Evolutionary conservation across 2,329 filamentous ascomycete species (phyloP).

Genomic region (Ceratocystis eucalypticola): DNA sequence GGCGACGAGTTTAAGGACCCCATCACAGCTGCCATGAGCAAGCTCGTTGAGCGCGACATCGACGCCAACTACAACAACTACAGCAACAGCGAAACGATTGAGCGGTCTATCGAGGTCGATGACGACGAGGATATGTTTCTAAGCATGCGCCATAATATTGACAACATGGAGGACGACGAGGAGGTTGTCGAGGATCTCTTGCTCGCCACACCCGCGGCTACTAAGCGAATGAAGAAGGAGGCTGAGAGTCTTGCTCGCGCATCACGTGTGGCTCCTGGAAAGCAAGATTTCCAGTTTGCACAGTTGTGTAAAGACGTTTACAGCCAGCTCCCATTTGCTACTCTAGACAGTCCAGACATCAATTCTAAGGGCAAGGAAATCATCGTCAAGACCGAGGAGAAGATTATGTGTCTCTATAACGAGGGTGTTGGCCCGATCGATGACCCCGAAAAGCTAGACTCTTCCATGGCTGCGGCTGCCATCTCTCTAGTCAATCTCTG

Average conservation of each 20-base stretch:
- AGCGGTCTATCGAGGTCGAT: constrained; percentile 28
- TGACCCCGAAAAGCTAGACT: constrained; percentile 42
- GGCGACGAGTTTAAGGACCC: constrained; percentile 30
- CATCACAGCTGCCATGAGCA: constrained; percentile 19
- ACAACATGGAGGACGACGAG: constrained; percentile 28
- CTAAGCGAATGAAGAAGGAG: constrained; percentile 39
- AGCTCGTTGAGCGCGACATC: constrained; percentile 19
- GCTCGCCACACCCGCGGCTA: constrained; percentile 42
- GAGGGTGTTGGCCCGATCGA: constrained; percentile 45
- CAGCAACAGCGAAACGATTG: constrained; percentile 5
- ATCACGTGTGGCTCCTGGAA: constrained; percentile 29
- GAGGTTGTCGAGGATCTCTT: constrained; percentile 25
- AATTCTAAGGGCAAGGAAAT: constrained; percentile 66
- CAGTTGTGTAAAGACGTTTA: constrained; percentile 60
- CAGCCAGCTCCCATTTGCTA: constrained; percentile 39
- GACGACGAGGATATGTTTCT: constrained; percentile 36
- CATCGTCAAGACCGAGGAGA: constrained; percentile 60
- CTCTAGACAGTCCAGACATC: constrained; percentile 56
- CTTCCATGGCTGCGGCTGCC: constrained; percentile 41
- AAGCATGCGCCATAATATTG: constrained; percentile 34
- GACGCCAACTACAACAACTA: constrained; percentile 15
- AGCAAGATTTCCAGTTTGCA: constrained; percentile 50
- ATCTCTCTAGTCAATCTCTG: constrained; percentile 41
- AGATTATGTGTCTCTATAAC: constrained; percentile 52
- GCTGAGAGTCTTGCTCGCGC: constrained; percentile 43